Evolutionary conservation across 1,139 yeast genomes (phyloP), one percentile per base, ranked within the genome.

Genomic region (Candida dubliniensis): DNA sequence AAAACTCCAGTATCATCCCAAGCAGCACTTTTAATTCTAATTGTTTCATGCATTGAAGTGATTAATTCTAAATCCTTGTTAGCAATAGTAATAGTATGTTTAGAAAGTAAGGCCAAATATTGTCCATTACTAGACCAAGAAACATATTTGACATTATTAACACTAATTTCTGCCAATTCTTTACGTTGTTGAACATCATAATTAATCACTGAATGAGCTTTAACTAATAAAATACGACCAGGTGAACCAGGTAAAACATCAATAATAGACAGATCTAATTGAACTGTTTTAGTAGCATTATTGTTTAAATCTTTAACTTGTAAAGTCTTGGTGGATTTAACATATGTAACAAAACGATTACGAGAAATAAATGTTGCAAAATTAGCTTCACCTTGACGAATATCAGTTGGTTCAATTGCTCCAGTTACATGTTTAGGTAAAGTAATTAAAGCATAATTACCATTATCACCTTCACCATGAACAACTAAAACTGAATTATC

Each of bases 1-100:
- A 95, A 77, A 33, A 95, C 96, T 39, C 95, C 95, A 39, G 88
- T 76, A 57, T 90, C 97, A 64, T 93, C 99, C 98, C 98, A 95
- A 10, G 96, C 90, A 40, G 97, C 98, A 70, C 96, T 85, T 74
- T 95, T 95, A 59, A 95, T 89, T 66, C 99, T 79, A 55, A 95
- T 93, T 4, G 99, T 93, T 70, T 95, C 99, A 63, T 91, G 98
- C 80, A 91, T 78, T 4, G 96, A 84, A 43, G 93, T 84, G 36
- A 90, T 76, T 51, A 84, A 71, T 61, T 89, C 90, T 57, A 93
- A 77, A 53, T 82, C 84, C 63, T 81, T 86, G 57, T 82, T 85
- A 29, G 89, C 96, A 57, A 93, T 83, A 8, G 96, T 87, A 55
- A 95, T 87, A 26, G 95, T 87, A 67, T 95, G 99, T 63, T 93